Conservation (phyloP, 371 early-diverging fungal genomes). For the Mucor plumbeus region DNA sequence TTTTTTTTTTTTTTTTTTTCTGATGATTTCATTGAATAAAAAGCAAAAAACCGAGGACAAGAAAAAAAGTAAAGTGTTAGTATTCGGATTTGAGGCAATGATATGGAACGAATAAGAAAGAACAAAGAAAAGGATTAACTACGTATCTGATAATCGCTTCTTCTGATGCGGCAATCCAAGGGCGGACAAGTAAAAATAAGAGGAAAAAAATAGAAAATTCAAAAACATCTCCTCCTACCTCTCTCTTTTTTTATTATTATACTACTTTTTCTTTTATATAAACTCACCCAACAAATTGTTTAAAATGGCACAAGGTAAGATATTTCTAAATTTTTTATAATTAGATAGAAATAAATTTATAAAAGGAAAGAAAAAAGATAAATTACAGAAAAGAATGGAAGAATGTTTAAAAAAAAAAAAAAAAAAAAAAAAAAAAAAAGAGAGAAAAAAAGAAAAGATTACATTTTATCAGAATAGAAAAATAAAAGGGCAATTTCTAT, state of each 20-base stretch:
- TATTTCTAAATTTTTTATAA: background rate
- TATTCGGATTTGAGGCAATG: no score
- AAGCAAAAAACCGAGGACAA: background rate
- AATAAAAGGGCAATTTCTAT: background rate
- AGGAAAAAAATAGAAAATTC: background rate
- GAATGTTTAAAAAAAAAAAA: background rate
- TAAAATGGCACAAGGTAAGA: slow-evolving; percentile 26
- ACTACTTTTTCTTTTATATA: slow-evolving; percentile 10
- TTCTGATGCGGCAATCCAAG: background rate
- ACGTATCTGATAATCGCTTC: background rate
- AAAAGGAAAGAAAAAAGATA: no score
- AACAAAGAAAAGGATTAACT: background rate
- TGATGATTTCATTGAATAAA: background rate
- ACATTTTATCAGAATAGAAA: background rate
- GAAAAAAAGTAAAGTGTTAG: background rate
- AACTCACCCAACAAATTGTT: slow-evolving; percentile 6
- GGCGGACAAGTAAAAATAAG: slow-evolving; percentile 10
- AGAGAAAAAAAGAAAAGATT: background rate
- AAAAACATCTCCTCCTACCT: background rate
- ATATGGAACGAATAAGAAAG: background rate
- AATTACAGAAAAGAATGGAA: background rate
- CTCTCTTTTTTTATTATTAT: background rate
- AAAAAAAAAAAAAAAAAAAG: background rate
- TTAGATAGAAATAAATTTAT: no score
- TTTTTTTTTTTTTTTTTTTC: no score